Evolutionary conservation across 106 monocot species (phyloP).

Genomic region (Dendrobium nobile): DNA sequence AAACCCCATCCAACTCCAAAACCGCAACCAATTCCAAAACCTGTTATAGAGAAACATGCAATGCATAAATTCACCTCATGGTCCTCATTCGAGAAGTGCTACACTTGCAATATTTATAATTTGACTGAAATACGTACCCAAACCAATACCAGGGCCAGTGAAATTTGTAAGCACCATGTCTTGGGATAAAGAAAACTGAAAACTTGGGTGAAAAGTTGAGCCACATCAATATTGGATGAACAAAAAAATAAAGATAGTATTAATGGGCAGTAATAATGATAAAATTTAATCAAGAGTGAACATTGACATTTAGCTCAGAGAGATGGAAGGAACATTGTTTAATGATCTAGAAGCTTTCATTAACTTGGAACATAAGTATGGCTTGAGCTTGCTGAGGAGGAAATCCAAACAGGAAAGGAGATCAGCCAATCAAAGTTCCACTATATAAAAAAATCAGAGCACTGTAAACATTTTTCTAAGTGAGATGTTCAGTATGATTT

Average conservation of each 20-base stretch:
- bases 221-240: background rate
- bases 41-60: conserved; percentile 15
- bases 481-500: background rate
- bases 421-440: background rate
- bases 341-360: conserved; percentile 1
- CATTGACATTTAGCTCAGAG: background rate
- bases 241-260: background rate
- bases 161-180: conserved; percentile 65
- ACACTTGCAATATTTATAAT: background rate
- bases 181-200: background rate
- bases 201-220: background rate
- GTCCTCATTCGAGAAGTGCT: background rate
- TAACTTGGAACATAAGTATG: background rate
- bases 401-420: background rate
- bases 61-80: background rate
- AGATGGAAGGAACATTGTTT: background rate
- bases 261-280: background rate
- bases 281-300: background rate
- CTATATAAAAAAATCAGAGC: background rate
- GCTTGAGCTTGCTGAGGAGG: background rate
- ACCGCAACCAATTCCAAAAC: conserved; percentile 73
- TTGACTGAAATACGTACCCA: conserved; percentile 32
- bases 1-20: conserved; percentile 91
- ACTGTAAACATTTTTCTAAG: background rate
- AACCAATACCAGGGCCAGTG: conserved; percentile 66